Percentiles rank a stretch among this genome's conserved stretches.
Conservation (phyloP, 768 basidiomycete species). For the Mycena chlorophos region DNA sequence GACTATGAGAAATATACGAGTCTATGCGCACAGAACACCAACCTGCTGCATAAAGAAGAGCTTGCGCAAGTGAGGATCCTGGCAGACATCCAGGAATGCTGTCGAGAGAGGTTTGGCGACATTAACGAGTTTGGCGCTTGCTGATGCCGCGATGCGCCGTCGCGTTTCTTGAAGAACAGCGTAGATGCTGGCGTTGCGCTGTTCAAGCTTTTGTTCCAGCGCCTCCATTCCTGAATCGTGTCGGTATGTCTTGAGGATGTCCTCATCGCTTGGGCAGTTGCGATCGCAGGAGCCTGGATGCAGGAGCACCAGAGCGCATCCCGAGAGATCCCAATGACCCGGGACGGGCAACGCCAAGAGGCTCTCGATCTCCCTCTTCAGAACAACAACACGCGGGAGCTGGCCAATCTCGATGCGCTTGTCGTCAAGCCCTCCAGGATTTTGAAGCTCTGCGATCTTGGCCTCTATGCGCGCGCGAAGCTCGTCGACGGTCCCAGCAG, state of each 20-base stretch:
- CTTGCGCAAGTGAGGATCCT: conserved; percentile 44
- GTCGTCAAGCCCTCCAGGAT: conserved; percentile 29
- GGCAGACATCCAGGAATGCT: conserved; percentile 50
- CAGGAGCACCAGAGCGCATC: conserved; percentile 37
- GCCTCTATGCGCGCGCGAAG: conserved; percentile 39
- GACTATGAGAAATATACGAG: neutral
- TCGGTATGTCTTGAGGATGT: conserved; percentile 36
- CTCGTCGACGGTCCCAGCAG: conserved; percentile 37
- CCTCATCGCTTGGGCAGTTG: conserved; percentile 41
- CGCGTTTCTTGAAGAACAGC: conserved; percentile 37
- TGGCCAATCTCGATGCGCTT: conserved; percentile 42
- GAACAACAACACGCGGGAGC: conserved; percentile 42
- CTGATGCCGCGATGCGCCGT: conserved; percentile 25
- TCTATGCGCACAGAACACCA: neutral
- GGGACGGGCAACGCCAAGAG: conserved; percentile 48
- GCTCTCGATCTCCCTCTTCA: conserved; percentile 46
- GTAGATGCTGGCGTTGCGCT: conserved; percentile 38
- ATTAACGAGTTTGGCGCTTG: conserved; percentile 41
- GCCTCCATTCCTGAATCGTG: conserved; percentile 12
- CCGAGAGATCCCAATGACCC: conserved; percentile 49
- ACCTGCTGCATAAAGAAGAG: conserved; percentile 58
- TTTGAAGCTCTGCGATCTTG: conserved; percentile 37
- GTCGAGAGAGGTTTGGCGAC: conserved; percentile 40
- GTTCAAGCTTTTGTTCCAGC: conserved; percentile 30
- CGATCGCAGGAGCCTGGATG: conserved; percentile 11